Conservation (phyloP, 768 basidiomycete species). For the Serendipita vermifera region DNA sequence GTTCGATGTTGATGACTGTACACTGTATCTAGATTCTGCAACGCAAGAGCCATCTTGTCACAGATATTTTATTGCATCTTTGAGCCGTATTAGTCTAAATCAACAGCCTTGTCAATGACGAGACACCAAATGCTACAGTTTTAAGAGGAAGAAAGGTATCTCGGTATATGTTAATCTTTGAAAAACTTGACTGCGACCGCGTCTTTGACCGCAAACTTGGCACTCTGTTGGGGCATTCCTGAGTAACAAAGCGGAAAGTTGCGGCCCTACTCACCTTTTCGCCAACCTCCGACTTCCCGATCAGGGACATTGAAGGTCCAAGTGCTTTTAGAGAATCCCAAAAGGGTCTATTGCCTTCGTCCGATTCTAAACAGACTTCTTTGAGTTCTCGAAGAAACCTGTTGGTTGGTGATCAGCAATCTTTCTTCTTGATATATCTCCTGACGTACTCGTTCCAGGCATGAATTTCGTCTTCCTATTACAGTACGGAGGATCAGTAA, state of each 20-base stretch:
- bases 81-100: no score
- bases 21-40: no score
- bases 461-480: slow-evolving; percentile 69
- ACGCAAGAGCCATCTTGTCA: no score
- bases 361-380: slow-evolving; percentile 33
- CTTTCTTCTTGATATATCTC: neutral
- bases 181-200: neutral
- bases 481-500: neutral
- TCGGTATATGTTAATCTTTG: no score
- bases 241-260: neutral
- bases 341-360: slow-evolving; percentile 50
- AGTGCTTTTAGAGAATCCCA: slow-evolving; percentile 40
- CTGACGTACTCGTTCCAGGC: slow-evolving; percentile 58
- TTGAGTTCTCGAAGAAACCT: slow-evolving; percentile 56
- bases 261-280: neutral
- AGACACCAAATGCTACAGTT: no score
- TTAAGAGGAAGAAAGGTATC: no score
- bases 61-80: no score
- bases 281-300: slow-evolving; percentile 48
- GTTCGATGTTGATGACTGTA: no score
- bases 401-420: neutral
- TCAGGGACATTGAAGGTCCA: slow-evolving; percentile 47
- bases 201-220: neutral
- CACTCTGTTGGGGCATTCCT: neutral
- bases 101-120: no score